Evolutionary conservation across 371 early-diverging fungal genomes (phyloP), one percentile per base, ranked within the genome.

Genomic region (Umbelopsis sp.): DNA sequence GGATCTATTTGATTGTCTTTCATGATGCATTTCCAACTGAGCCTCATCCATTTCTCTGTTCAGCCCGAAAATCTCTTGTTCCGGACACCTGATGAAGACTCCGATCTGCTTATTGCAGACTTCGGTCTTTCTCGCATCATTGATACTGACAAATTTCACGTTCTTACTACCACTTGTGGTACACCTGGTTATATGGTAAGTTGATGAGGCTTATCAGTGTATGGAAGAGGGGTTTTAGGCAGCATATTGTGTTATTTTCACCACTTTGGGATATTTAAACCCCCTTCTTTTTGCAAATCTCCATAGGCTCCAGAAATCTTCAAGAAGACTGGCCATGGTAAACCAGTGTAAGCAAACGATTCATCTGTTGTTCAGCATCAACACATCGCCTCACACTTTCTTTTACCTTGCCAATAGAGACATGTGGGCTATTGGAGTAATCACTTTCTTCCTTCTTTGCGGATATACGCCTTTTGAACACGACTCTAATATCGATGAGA

Each of bases 371-470:
- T 1, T 44, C 37, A 9, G 24, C 29, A 22, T 45, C 46, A 80
- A 4, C 41, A 3, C 65, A 80, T 24, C 63, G 67, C 29, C 84
- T 85, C 64, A 66, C 66, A 44, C 80, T 87, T 24, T 80, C 84
- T 24, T 84, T 80, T 68, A 80, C 14, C 70, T 48, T 1, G 16
- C 8, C 16, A 16, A 12, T 18, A 83, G 84, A 25, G 98, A 98
- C 71, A 82, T 96, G 76, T 98, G 97, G 97, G 91, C 94, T 12
- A 80, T 96, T 72, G 98, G 98, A 18, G 95, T 98, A 16, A 92
- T 98, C 65, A 86, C 96, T 4, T 97, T 91, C 77, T 95, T 94
- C 46, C 82, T 97, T 74, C 76, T 96, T 12, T 92, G 92, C 75
- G 98, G 98, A 9, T 89, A 86, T 66, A 90, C 96, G 12, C 98